Evolutionary conservation across 2,329 filamentous ascomycete genomes (phyloP).

Genomic region (Pseudocercospora pini-densiflorae): DNA sequence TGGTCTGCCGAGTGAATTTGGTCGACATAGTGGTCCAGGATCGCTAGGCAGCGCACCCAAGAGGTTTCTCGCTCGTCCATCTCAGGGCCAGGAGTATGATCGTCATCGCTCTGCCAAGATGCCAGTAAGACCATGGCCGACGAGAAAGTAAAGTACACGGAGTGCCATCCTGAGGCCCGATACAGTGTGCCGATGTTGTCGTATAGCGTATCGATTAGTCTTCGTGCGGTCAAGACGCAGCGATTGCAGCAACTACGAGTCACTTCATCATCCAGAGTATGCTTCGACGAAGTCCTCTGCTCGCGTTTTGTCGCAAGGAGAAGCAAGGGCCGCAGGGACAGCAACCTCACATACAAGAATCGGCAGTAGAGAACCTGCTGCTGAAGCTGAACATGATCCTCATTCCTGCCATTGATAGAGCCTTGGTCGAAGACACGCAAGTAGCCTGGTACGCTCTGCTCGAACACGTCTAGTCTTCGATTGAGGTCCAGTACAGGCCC

Average conservation of each 20-base stretch:
- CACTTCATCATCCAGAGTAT: constrained; percentile 42
- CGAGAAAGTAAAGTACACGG: constrained; percentile 34
- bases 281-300: constrained; percentile 24
- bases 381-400: constrained; percentile 30
- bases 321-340: constrained; percentile 30
- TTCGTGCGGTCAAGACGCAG: constrained; percentile 42
- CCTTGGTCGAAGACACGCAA: constrained; percentile 21
- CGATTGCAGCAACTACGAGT: constrained; percentile 35
- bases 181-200: constrained; percentile 37
- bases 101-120: constrained; percentile 27
- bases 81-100: constrained; percentile 7
- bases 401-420: constrained; percentile 8
- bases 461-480: constrained; percentile 30
- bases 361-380: constrained; percentile 28
- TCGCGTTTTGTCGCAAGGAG: constrained; percentile 43
- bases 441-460: constrained; percentile 28
- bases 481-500: constrained; percentile 31
- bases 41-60: constrained; percentile 29
- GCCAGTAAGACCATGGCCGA: constrained; percentile 32
- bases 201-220: constrained; percentile 42
- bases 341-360: constrained; percentile 32
- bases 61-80: constrained; percentile 27
- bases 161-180: constrained; percentile 33
- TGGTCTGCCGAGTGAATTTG: constrained; percentile 32
- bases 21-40: constrained; percentile 31